Evolutionary conservation across 345 rosid genomes (phyloP).

Genomic region (Populus simonii): DNA sequence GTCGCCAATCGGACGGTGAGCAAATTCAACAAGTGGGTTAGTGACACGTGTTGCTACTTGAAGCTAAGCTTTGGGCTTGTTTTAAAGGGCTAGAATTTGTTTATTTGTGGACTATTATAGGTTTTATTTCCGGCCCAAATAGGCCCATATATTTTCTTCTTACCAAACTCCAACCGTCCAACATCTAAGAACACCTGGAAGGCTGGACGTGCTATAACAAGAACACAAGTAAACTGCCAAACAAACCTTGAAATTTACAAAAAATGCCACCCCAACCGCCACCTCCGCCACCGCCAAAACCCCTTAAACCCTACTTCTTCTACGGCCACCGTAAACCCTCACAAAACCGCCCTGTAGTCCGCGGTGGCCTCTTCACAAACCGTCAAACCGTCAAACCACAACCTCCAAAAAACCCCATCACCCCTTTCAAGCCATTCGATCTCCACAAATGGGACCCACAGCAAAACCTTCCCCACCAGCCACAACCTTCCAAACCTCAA

Average conservation of each 20-base stretch:
- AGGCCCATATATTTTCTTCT: no score
- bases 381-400: constrained; percentile 39
- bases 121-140: no score
- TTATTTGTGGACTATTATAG: no score
- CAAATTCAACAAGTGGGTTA: no score
- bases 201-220: no score
- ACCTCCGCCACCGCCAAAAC: constrained; percentile 11
- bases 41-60: no score
- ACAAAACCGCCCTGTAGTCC: constrained; percentile 67
- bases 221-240: no score
- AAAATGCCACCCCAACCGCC: constrained; percentile 20
- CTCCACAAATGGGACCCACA: constrained; percentile 78
- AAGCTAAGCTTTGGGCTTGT: no score
- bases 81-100: no score
- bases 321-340: constrained; percentile 87
- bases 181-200: no score
- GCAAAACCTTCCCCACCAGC: constrained; percentile 19
- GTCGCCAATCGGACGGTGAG: no score
- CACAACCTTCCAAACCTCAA: constrained; percentile 11
- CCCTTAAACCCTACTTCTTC: constrained; percentile 63
- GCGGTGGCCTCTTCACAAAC: constrained; percentile 80
- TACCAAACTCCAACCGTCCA: no score
- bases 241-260: background rate
- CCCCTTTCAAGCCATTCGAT: constrained; percentile 40
- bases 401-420: background rate